A percentile compares a stretch with the other conserved stretches of the same genome.
These are phyloP conservation scores for Wickerhamomyces sp. DNA, from an alignment of 1,139 yeast species.

Conservation along the genomic window DNA sequence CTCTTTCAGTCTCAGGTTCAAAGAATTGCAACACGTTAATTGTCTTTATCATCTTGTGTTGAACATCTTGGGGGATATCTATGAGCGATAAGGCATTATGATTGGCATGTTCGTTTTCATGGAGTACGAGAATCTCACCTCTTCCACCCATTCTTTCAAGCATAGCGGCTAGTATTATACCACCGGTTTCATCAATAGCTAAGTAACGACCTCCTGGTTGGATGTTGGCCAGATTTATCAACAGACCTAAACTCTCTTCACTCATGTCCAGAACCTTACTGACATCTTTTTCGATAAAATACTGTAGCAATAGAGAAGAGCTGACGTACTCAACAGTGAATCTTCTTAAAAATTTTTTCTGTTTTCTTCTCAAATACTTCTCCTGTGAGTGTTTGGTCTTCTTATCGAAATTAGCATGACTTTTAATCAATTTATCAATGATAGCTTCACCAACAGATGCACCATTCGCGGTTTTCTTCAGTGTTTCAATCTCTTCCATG, in stretches of 20 bases:
- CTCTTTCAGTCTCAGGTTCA: conserved; percentile 62
- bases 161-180: conserved; percentile 75
- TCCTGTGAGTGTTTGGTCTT: conserved; percentile 89
- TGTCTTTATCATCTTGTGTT: conserved; percentile 55
- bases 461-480: conserved; percentile 63
- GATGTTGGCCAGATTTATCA: conserved; percentile 73
- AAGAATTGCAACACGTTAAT: conserved; percentile 76
- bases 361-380: conserved; percentile 85
- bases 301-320: conserved; percentile 69
- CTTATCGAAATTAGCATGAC: conserved; percentile 83
- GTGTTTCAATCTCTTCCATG: conserved; percentile 70
- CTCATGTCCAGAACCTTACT: conserved; percentile 75
- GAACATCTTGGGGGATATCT: conserved; percentile 50
- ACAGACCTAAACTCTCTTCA: conserved; percentile 73
- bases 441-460: conserved; percentile 72
- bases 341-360: conserved; percentile 80
- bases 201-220: conserved; percentile 87
- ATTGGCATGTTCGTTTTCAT: conserved; percentile 92
- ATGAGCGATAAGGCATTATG: conserved; percentile 64
- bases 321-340: conserved; percentile 80
- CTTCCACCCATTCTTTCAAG: conserved; percentile 85
- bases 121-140: conserved; percentile 73
- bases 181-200: conserved; percentile 89
- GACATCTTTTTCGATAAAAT: conserved; percentile 68
- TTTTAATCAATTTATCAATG: conserved; percentile 73